phyloP scores from a whole-genome alignment of 2,329 filamentous ascomycete genomes.

The Aspergillus terreus region DNA sequence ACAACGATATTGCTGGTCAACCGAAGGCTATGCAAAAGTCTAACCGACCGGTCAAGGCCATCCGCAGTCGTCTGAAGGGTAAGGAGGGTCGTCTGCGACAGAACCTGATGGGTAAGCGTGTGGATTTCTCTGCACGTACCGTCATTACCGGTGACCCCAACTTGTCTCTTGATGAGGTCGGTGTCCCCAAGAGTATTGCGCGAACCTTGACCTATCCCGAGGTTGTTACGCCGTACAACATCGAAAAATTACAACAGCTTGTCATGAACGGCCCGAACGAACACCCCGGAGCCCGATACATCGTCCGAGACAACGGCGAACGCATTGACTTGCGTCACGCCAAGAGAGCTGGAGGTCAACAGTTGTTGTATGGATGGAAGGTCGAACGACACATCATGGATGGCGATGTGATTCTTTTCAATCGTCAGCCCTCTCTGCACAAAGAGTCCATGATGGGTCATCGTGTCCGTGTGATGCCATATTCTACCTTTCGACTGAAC shows the following conservation, averaged over 20 bases:
- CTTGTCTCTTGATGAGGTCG: constrained; percentile 92
- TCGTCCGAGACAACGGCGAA: constrained; percentile 89
- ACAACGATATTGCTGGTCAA: constrained; percentile 96
- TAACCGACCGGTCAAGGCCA: constrained; percentile 92
- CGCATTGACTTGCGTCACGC: constrained; percentile 93
- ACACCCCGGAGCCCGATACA: constrained; percentile 93
- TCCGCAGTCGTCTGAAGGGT: constrained; percentile 94
- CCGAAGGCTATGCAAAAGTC: constrained; percentile 96
- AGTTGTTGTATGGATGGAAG: constrained; percentile 96
- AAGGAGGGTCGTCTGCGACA: constrained; percentile 97
- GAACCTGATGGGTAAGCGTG: constrained; percentile 99
- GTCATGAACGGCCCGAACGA: constrained; percentile 93
- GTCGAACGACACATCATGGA: constrained; percentile 96
- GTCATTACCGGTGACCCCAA: constrained; percentile 99
- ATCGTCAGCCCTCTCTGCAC: constrained; percentile 96
- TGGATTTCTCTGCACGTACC: constrained; percentile 98
- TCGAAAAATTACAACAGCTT: constrained; percentile 80
- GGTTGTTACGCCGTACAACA: constrained; percentile 97
- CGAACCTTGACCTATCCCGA: constrained; percentile 93
- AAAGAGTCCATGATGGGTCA: constrained; percentile 99
- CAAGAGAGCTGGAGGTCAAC: constrained; percentile 72
- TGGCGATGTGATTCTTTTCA: constrained; percentile 98
- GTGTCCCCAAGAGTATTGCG: constrained; percentile 90
- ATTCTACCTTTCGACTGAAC: constrained; percentile 97
- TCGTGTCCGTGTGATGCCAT: constrained; percentile 95